Base-by-base conservation (phyloP, 805 yeast genomes). In the Candida tibetensis region DNA sequence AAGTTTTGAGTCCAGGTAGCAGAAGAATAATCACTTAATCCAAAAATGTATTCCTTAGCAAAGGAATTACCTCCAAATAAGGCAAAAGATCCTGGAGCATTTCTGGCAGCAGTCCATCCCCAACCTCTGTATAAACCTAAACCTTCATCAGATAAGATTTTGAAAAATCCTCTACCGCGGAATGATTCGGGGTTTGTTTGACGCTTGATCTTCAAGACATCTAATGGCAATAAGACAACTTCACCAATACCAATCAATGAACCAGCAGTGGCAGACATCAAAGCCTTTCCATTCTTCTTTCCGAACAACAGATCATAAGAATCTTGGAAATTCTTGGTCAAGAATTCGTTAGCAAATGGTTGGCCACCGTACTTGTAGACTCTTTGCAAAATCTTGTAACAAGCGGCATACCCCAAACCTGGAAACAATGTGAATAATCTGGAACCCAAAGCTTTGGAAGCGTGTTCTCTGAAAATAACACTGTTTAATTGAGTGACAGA, bases 21-120 rank as follows among this genome's bases (percentile, higher is more conserved):
- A 45, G 79, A 64, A 23, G 90, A 74, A 72, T 93, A 89, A 69
- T 93, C 99, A 51, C 72, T 58, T 55, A 93, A 75, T 12, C 90
- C 90, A 53, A 88, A 80, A 43, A 93, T 78, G 70, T 87, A 93
- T 69, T 93, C 99, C 71, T 93, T 93, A 45, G 99, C 98, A 61
- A 93, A 93, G 12, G 99, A 96, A 59, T 91, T 89, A 69, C 98
- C 99, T 52, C 99, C 99, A 52, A 93, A 93, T 41, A 93, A 73
- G 13, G 98, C 96, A 59, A 93, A 93, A 2, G 96, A 88, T 43
- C 99, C 99, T 27, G 99, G 99, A 2, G 98, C 97, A 62, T 93
- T 93, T 78, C 99, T 84, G 30, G 99, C 99, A 52, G 95, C 95
- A 43, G 99, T 93, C 99, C 99, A 93, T 42, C 97, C 98, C 95